phyloP scores from a whole-genome alignment of 768 basidiomycete genomes.

The Boletellus sp. region DNA sequence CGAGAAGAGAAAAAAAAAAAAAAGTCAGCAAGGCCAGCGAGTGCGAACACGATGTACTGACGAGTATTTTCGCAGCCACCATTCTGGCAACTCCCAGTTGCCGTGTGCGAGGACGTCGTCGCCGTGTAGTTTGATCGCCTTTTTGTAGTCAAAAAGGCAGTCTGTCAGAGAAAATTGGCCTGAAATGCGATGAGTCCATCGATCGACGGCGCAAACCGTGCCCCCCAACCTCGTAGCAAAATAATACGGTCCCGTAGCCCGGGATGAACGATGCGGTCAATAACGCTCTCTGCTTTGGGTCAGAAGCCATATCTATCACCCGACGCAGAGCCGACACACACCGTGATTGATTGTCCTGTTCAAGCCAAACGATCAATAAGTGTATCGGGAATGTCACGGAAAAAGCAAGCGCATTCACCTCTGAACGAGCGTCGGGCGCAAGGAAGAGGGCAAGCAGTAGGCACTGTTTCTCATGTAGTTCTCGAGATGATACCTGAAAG shows the following conservation, averaged over 20 bases:
- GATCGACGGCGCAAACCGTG: constrained; percentile 17
- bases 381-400: not conserved
- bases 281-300: constrained; percentile 66
- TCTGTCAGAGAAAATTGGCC: constrained; percentile 79
- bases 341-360: constrained; percentile 80
- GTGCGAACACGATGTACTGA: constrained; percentile 23
- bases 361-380: constrained; percentile 4
- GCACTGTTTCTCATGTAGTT: constrained; percentile 82
- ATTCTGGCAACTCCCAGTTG: constrained; percentile 87
- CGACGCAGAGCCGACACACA: constrained; percentile 29
- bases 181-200: constrained; percentile 27
- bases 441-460: constrained; percentile 84
- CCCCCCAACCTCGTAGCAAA: constrained; percentile 61
- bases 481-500: constrained; percentile 78
- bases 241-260: constrained; percentile 91
- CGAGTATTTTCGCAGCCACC: constrained; percentile 83
- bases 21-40: not conserved
- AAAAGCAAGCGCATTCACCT: constrained; percentile 44
- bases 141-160: constrained; percentile 70
- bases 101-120: constrained; percentile 87
- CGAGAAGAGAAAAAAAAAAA: too few species aligned
- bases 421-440: constrained; percentile 87
- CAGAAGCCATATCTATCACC: constrained; percentile 6
- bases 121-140: constrained; percentile 72
- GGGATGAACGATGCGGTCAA: constrained; percentile 86